Evolutionary conservation across 306 rosid genomes (phyloP).

Genomic region (Vigna mungo): DNA sequence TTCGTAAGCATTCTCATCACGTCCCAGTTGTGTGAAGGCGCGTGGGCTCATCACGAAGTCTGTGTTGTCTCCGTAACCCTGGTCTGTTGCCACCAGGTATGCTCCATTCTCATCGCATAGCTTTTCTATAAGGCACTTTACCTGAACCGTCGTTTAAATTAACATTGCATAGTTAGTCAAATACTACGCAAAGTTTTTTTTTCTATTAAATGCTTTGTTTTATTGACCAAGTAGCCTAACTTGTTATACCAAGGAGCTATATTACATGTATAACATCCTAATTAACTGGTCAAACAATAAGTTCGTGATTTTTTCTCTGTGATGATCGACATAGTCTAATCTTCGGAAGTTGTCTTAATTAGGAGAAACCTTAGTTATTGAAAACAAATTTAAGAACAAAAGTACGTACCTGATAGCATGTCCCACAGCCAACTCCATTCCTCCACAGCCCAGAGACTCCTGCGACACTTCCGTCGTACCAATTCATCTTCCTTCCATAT

Average conservation of each 20-base stretch:
- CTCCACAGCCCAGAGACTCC: conserved; percentile 66
- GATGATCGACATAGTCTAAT: no score
- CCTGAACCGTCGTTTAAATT: conserved; percentile 26
- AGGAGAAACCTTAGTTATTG: not conserved
- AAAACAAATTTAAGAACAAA: not conserved
- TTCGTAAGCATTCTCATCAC: not conserved
- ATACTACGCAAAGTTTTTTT: no score
- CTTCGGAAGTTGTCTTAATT: no score
- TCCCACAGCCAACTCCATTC: conserved; percentile 80
- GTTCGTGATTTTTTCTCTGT: no score
- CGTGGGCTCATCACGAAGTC: conserved; percentile 46
- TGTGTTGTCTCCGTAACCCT: conserved; percentile 50
- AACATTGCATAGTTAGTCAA: no score
- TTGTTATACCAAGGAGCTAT: no score
- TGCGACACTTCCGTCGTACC: conserved; percentile 58
- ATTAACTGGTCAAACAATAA: no score
- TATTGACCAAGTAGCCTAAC: no score
- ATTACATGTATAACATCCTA: no score
- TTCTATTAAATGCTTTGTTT: no score
- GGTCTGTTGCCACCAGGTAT: conserved; percentile 42
- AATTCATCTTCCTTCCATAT: conserved; percentile 65
- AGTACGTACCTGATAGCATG: conserved; percentile 67
- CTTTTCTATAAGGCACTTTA: conserved; percentile 28
- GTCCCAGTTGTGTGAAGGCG: conserved; percentile 40
- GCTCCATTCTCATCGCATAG: conserved; percentile 35